Percentiles rank a stretch among this genome's conserved stretches.
These are phyloP conservation scores for Leccinum fibrillosum DNA, from an alignment of 768 basidiomycete species.

Conservation along the genomic window DNA sequence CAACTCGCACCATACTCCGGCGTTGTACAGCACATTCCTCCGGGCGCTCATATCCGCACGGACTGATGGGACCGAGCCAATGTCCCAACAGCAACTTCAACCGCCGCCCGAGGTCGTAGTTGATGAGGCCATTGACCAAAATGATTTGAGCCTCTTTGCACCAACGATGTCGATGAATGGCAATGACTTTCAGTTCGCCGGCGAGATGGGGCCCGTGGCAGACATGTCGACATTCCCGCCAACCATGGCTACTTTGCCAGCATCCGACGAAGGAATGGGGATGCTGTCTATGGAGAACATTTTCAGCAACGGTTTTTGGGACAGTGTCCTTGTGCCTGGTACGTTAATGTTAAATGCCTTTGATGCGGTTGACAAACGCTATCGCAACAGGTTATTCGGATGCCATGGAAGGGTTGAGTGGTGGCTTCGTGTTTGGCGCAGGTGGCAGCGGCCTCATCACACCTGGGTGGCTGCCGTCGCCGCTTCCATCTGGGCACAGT, in stretches of 20 bases:
- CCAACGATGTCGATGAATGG: slow-evolving; percentile 20
- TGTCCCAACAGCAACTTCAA: slow-evolving; percentile 22
- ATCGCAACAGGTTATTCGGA: slow-evolving; percentile 63
- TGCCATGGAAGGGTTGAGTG: slow-evolving; percentile 76
- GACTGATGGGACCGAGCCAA: slow-evolving; percentile 30
- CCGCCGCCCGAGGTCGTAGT: slow-evolving; percentile 17
- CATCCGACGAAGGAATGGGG: slow-evolving; percentile 39
- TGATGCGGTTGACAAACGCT: slow-evolving; percentile 1
- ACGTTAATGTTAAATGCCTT: slow-evolving; percentile 26
- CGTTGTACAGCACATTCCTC: slow-evolving; percentile 82
- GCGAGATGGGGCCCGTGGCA: slow-evolving; percentile 82
- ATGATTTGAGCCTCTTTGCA: slow-evolving; percentile 31
- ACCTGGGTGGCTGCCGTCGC: slow-evolving; percentile 60
- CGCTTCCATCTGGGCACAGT: slow-evolving; percentile 53
- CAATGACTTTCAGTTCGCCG: slow-evolving; percentile 64
- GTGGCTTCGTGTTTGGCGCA: slow-evolving; percentile 82
- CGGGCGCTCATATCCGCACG: slow-evolving; percentile 67
- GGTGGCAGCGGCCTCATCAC: slow-evolving; percentile 84
- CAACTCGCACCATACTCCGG: slow-evolving; percentile 82
- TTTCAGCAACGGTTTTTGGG: slow-evolving; percentile 80
- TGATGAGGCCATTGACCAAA: slow-evolving; percentile 17
- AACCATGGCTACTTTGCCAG: slow-evolving; percentile 64
- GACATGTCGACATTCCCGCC: slow-evolving; percentile 86
- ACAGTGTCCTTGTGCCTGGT: slow-evolving; percentile 85
- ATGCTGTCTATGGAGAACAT: slow-evolving; percentile 81